A percentile compares a stretch with the other conserved stretches of the same genome.
Conservation (phyloP, 2,329 filamentous ascomycete species). For the Verticillium tricorpus region DNA sequence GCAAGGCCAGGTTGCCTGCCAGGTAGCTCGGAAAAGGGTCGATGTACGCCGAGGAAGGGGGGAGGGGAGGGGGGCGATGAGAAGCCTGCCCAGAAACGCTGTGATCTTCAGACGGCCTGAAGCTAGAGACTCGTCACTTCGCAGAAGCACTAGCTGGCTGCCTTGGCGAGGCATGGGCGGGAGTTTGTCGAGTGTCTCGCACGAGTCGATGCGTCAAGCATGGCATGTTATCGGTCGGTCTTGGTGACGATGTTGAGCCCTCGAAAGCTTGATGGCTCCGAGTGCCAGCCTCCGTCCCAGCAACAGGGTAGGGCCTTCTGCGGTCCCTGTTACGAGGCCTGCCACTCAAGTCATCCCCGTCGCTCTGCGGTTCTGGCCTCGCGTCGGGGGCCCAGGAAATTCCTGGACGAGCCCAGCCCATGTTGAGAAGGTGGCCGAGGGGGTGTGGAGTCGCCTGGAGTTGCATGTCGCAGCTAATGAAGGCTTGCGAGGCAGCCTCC, state of each 20-base stretch:
- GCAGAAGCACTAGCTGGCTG: not conserved
- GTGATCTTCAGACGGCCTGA: not conserved
- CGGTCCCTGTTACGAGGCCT: not conserved
- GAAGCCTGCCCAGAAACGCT: not conserved
- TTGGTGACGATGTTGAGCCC: not conserved
- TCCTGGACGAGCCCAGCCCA: not conserved
- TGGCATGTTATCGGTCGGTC: not conserved
- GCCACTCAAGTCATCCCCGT: not conserved
- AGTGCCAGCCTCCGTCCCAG: not conserved
- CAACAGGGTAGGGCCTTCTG: not conserved
- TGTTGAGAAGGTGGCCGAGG: not conserved
- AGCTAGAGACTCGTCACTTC: not conserved
- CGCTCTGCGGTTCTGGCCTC: not conserved
- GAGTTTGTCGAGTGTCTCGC: not conserved
- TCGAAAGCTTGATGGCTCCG: not conserved
- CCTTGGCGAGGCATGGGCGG: not conserved
- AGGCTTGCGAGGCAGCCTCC: not conserved
- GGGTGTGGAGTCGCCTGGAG: not conserved
- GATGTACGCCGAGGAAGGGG: not conserved
- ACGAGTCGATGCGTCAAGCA: not conserved
- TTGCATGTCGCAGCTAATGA: not conserved
- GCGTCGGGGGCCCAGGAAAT: not conserved
- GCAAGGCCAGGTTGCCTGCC: not conserved
- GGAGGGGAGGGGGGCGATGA: not conserved
- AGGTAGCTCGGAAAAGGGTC: not conserved